Base-by-base conservation (phyloP, 768 basidiomycete species). In the Sistotremastrum niveocremeum region DNA sequence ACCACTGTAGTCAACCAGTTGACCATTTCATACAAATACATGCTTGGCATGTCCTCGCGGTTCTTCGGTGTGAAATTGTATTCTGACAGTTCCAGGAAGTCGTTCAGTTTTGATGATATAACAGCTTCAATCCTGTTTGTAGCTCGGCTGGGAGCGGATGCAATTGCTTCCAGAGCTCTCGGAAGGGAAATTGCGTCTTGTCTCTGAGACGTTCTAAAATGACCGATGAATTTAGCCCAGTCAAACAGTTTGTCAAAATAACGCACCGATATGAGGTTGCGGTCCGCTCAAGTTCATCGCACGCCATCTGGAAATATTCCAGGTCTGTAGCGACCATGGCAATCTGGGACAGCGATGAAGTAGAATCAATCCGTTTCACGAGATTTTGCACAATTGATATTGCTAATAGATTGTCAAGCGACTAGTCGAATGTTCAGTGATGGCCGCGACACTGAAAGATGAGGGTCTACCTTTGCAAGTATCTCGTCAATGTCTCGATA, bases 1-100 rank as follows among this genome's bases (percentile, higher is more conserved):
- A 99, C 89, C 46, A 95, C 86, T 2, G 93, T 95, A 36, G 84
- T 93, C 44, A 98, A 72, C 85, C 93, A 99, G 60, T 90, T 91
- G 60, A 94, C 77, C 56, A 98, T 76, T 61, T 97, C 94, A 59
- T 89, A 84, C 3, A 98, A 71, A 62, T 97, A 97, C 74, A 84
- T 83, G 73, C 88, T 93, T 39, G 93, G 89, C 34, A 77, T 77
- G 48, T 74, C 70, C 58, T 86, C 82, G 34, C 77, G 75, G 7
- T 67, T 60, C 34, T 69, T 66, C 6, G 89, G 84, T 34, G 81
- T 84, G 91, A 91, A 98, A 55, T 93, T 81, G 60, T 97, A 97
- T 63, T 94, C 88, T 4, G 93, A 84, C 38, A 94, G 70, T 49
- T 89, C 95, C 60, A 95, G 94, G 67, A 94, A 94, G 54, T 90